phyloP scores from a whole-genome alignment of 768 basidiomycete genomes.

The Leccinum pellstonianum region DNA sequence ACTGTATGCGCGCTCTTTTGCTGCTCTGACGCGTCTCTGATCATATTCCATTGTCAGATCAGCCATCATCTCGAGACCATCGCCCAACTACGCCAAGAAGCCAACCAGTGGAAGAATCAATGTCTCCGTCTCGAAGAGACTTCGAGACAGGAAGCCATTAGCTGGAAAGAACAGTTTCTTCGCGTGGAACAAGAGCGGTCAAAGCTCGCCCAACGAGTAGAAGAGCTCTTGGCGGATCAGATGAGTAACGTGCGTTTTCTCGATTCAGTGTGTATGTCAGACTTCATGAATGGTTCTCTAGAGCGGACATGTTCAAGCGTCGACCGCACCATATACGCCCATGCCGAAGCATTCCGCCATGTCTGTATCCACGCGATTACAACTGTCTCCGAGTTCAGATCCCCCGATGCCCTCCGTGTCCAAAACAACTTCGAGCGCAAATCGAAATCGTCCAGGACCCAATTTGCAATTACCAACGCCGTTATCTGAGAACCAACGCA shows the following conservation, averaged over 20 bases:
- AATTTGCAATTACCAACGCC: slow-evolving; percentile 31
- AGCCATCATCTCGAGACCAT: slow-evolving; percentile 61
- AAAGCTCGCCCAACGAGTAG: slow-evolving; percentile 52
- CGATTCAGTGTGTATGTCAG: neutral
- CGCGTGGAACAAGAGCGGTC: slow-evolving; percentile 71
- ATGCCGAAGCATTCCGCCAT: slow-evolving; percentile 24
- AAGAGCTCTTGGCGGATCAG: slow-evolving; percentile 56
- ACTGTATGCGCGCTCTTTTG: slow-evolving; percentile 40
- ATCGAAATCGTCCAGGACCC: slow-evolving; percentile 12
- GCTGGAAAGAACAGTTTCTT: slow-evolving; percentile 80
- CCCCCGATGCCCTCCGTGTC: slow-evolving; percentile 30
- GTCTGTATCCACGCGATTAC: slow-evolving; percentile 29
- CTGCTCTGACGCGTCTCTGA: neutral
- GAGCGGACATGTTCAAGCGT: slow-evolving; percentile 15
- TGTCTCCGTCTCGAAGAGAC: slow-evolving; percentile 46
- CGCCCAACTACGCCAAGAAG: slow-evolving; percentile 59
- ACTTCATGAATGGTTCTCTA: slow-evolving; percentile 8
- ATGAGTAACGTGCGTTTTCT: slow-evolving; percentile 39
- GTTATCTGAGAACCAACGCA: slow-evolving; percentile 30
- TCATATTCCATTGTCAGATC: slow-evolving; percentile 39
- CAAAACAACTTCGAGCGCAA: slow-evolving; percentile 16
- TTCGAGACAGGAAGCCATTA: slow-evolving; percentile 49
- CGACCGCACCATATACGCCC: slow-evolving; percentile 35
- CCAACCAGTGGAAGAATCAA: slow-evolving; percentile 73
- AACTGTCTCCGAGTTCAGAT: slow-evolving; percentile 23